Conservation (phyloP, 2,329 filamentous ascomycete genomes). For the Juglanconis oblonga region DNA sequence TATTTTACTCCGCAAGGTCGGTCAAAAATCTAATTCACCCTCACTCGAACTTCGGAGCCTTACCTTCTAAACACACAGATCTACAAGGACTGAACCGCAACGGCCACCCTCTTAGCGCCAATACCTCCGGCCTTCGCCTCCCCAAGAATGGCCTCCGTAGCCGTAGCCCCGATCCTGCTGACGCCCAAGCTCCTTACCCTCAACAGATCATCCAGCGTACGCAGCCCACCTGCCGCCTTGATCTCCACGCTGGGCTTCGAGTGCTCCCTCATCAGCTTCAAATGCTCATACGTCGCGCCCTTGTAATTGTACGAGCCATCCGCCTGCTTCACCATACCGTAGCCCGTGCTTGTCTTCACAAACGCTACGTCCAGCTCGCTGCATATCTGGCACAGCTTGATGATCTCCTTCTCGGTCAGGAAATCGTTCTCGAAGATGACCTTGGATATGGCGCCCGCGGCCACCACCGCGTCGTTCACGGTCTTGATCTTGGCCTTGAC, state of each 20-base stretch:
- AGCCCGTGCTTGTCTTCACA: conserved; percentile 60
- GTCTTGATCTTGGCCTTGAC: conserved; percentile 48
- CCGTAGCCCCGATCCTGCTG: conserved; percentile 53
- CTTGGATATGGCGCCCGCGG: conserved; percentile 46
- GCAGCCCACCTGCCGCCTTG: conserved; percentile 56
- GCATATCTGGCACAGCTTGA: conserved; percentile 53
- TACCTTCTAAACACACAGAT: neutral
- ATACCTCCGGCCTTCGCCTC: conserved; percentile 52
- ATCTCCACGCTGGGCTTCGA: conserved; percentile 45
- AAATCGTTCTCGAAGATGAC: conserved; percentile 64
- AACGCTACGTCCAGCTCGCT: conserved; percentile 49
- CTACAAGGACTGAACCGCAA: neutral
- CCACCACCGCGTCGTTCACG: conserved; percentile 47
- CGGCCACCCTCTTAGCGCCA: conserved; percentile 20
- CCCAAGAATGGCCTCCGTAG: conserved; percentile 51
- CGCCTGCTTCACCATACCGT: conserved; percentile 55
- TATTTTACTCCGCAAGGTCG: too few species aligned
- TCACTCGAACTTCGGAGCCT: too few species aligned
- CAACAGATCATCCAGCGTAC: conserved; percentile 55
- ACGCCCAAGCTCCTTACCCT: conserved; percentile 53
- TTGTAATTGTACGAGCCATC: conserved; percentile 51
- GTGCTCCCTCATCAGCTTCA: conserved; percentile 52
- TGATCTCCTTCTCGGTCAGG: conserved; percentile 46
- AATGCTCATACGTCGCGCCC: conserved; percentile 48
- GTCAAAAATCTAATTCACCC: too few species aligned